phyloP scores from a whole-genome alignment of 805 yeast genomes.

The Ogataea philodendri region DNA sequence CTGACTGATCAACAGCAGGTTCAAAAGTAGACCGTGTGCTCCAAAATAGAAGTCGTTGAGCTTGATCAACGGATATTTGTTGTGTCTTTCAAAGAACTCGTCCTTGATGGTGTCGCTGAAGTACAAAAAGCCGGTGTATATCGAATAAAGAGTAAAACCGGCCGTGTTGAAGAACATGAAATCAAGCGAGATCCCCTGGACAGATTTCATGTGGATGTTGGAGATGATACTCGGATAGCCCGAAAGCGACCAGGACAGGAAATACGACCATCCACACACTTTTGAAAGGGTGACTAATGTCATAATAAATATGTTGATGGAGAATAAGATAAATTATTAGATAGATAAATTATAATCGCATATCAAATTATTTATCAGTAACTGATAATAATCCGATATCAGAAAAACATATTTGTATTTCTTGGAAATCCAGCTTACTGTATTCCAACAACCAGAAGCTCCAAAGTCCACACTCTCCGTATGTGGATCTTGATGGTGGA shows the following conservation, averaged over 20 bases:
- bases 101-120: slow-evolving; percentile 26
- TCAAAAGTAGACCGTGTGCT: slow-evolving; percentile 29
- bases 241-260: slow-evolving; percentile 32
- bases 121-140: slow-evolving; percentile 28
- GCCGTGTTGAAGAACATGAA: slow-evolving; percentile 35
- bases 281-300: slow-evolving; percentile 16
- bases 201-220: slow-evolving; percentile 31
- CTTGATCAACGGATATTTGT: slow-evolving; percentile 31
- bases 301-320: not conserved
- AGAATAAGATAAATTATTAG: not conserved
- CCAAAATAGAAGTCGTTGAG: slow-evolving; percentile 35
- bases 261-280: slow-evolving; percentile 33
- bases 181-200: slow-evolving; percentile 37
- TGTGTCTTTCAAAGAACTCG: slow-evolving; percentile 29
- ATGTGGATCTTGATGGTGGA: slow-evolving; percentile 69
- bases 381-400: not conserved
- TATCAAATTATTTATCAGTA: not conserved
- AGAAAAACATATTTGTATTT: no score
- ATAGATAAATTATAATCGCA: no score
- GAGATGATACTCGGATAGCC: slow-evolving; percentile 35
- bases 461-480: slow-evolving; percentile 96
- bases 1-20: slow-evolving; percentile 30
- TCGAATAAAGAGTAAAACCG: slow-evolving; percentile 33
- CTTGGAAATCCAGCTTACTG: slow-evolving; percentile 36
- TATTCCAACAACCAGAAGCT: slow-evolving; percentile 84